A percentile compares a stretch with the other conserved stretches of the same genome.
phyloP scores from a whole-genome alignment of 2,329 filamentous ascomycete genomes.

The Aspergillus sp. region DNA sequence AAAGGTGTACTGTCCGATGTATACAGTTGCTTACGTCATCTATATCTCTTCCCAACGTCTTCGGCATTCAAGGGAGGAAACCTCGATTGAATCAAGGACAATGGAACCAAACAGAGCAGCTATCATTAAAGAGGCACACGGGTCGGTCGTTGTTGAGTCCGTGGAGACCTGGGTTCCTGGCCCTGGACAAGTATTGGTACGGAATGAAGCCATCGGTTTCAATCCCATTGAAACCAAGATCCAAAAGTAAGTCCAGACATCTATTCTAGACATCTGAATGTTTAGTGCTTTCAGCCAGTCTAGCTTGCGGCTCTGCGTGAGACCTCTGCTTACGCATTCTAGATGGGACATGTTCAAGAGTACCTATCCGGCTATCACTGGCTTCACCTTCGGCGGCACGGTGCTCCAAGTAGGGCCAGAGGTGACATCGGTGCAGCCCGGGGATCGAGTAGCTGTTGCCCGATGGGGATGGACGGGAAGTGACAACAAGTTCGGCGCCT shows the following conservation, averaged over 20 bases:
- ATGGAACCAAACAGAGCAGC: conserved; percentile 1
- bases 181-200: conserved; percentile 11
- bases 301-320: background rate
- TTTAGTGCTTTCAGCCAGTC: too few relatives aligned
- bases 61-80: too few relatives aligned
- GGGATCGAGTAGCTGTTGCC: conserved; percentile 13
- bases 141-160: background rate
- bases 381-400: conserved; percentile 14
- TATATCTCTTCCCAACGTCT: too few relatives aligned
- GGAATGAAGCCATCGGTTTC: conserved; percentile 14
- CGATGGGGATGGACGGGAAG: conserved; percentile 7
- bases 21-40: too few relatives aligned
- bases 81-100: too few relatives aligned
- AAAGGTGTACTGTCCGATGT: too few relatives aligned
- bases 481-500: conserved; percentile 17
- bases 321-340: background rate
- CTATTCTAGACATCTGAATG: too few relatives aligned
- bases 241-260: conserved; percentile 10
- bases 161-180: background rate
- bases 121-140: background rate
- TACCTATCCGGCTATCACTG: conserved; percentile 15
- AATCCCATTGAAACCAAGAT: conserved; percentile 19
- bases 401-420: conserved; percentile 14
- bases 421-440: conserved; percentile 10
- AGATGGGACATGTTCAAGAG: background rate